A percentile compares a stretch with the other conserved stretches of the same genome.
These are phyloP conservation scores for Sclerotinia minor DNA, from an alignment of 2,329 filamentous ascomycete species.

Conservation along the genomic window DNA sequence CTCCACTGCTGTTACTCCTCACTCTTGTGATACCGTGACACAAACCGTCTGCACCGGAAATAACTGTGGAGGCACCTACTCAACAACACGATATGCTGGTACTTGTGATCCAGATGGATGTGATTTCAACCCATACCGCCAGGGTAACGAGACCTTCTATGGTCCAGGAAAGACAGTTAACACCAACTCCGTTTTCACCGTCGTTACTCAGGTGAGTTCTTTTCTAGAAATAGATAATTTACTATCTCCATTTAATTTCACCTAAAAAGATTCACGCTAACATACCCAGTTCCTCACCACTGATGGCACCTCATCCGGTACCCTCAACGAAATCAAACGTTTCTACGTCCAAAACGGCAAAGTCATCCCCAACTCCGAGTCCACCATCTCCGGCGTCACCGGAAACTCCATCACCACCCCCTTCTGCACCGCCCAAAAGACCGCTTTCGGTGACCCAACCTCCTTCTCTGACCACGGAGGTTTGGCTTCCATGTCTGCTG, in stretches of 20 bases:
- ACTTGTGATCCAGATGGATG: constrained; percentile 62
- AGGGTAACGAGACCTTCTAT: constrained; percentile 58
- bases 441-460: constrained; percentile 54
- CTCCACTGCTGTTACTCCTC: constrained; percentile 58
- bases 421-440: constrained; percentile 58
- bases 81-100: constrained; percentile 52
- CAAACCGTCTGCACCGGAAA: constrained; percentile 48
- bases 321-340: constrained; percentile 54
- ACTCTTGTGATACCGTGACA: constrained; percentile 51
- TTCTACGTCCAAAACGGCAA: constrained; percentile 57
- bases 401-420: constrained; percentile 55
- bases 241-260: neutral
- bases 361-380: constrained; percentile 53
- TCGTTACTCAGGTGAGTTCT: constrained; percentile 52
- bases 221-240: neutral
- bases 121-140: constrained; percentile 62
- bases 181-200: constrained; percentile 54
- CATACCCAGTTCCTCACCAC: constrained; percentile 18
- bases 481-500: constrained; percentile 54
- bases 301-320: constrained; percentile 49
- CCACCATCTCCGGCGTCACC: constrained; percentile 48
- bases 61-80: constrained; percentile 44
- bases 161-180: constrained; percentile 56
- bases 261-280: neutral
- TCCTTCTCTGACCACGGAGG: constrained; percentile 58